Evolutionary conservation across 2,329 filamentous ascomycete genomes (phyloP).

Genomic region (Zymoseptoria pseudotritici): DNA sequence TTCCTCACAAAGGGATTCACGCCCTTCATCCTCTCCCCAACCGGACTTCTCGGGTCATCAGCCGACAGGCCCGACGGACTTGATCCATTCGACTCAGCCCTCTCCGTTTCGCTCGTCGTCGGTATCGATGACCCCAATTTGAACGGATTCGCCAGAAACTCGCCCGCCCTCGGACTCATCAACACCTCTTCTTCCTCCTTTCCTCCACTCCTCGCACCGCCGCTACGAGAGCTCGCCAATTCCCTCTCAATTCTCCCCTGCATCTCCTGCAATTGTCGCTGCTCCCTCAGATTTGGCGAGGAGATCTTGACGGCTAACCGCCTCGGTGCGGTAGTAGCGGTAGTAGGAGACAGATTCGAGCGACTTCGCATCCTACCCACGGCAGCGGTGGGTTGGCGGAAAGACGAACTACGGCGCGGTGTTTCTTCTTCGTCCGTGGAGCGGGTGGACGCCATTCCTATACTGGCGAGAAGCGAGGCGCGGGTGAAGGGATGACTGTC

Average conservation of each 20-base stretch:
- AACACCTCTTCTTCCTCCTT: slow-evolving; percentile 37
- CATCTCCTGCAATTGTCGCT: slow-evolving; percentile 26
- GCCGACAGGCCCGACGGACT: neutral
- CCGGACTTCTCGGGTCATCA: slow-evolving; percentile 63
- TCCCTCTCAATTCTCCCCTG: slow-evolving; percentile 27
- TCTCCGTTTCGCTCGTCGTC: slow-evolving; percentile 40
- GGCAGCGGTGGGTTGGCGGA: slow-evolving; percentile 2
- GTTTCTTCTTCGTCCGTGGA: slow-evolving; percentile 14
- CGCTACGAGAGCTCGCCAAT: slow-evolving; percentile 7
- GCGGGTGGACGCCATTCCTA: slow-evolving; percentile 31
- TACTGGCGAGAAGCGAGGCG: slow-evolving; percentile 27
- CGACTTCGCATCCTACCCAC: neutral
- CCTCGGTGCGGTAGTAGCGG: slow-evolving; percentile 8
- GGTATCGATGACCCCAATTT: slow-evolving; percentile 44
- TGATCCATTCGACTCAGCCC: too few species aligned
- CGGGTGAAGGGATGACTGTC: slow-evolving; percentile 24
- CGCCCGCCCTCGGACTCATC: slow-evolving; percentile 64
- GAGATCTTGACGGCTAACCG: slow-evolving; percentile 23
- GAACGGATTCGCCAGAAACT: slow-evolving; percentile 64
- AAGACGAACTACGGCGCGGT: slow-evolving; percentile 12
- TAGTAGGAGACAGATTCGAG: neutral
- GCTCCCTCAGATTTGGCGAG: slow-evolving; percentile 28
- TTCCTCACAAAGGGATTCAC: slow-evolving; percentile 69
- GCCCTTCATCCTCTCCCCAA: slow-evolving; percentile 50
- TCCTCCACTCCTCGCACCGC: neutral